A percentile compares a stretch with the other conserved stretches of the same genome.
Conservation (phyloP, 805 yeast species). For the Lachancea sp. region DNA sequence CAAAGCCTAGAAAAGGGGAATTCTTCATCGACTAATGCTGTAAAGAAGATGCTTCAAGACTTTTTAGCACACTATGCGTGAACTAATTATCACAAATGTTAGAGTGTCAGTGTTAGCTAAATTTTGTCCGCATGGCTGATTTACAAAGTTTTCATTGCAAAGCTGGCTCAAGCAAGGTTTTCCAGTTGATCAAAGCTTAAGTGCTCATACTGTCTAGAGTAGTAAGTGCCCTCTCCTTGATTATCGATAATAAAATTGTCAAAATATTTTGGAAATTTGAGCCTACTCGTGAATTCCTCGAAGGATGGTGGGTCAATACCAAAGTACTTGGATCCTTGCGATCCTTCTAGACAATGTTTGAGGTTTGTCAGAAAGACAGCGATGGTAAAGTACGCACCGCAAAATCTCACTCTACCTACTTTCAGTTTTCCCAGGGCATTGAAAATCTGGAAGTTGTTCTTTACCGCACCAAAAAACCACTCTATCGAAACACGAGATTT, state of each 20-base stretch:
- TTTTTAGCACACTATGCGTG: neutral
- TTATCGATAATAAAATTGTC: neutral
- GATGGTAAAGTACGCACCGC: conserved; percentile 3
- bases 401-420: conserved; percentile 3
- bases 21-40: neutral
- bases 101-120: neutral
- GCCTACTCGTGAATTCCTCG: conserved; percentile 1
- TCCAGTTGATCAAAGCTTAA: neutral
- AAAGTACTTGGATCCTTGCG: neutral
- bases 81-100: neutral
- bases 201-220: neutral
- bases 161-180: neutral
- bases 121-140: neutral
- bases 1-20: neutral
- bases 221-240: neutral
- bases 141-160: neutral
- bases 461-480: conserved; percentile 6
- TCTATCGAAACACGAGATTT: conserved; percentile 2
- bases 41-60: neutral
- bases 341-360: neutral
- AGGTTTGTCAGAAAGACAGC: conserved; percentile 4
- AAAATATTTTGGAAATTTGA: conserved; percentile 1
- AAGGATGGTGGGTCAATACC: neutral
- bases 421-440: neutral
- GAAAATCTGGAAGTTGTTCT: conserved; percentile 1